Evolutionary conservation across 306 rosid genomes (phyloP), one percentile per base, ranked within the genome.

Genomic region (Sesbania bispinosa): DNA sequence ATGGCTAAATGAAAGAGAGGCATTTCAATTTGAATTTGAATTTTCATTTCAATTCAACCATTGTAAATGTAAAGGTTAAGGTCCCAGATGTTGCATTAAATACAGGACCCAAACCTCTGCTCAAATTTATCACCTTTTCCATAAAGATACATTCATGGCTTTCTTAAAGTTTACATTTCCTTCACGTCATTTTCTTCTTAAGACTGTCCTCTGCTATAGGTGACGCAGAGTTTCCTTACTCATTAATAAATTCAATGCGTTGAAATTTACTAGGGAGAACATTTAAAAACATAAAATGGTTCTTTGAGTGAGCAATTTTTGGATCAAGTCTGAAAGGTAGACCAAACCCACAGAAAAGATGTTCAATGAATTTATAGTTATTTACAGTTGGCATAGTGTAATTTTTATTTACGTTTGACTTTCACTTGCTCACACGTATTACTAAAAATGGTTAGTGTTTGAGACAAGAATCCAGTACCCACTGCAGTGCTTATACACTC

Each of bases 11-110:
- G 13, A 4, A 14, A 6, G 20, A 42, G 24, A 15, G 3, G 48
- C 47, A 55, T 57, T 70, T 43, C 41, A 35, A 71, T 81, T 76
- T 53, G 50, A 66, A 78, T 79, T 80, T 59, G 50, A 65, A 64
- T 27, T 52, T 29, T 15, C 58, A 64, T 79, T 58, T 66, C 75
- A 73, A 33, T 58, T 66, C 75, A 73, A 33, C 65, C 57, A 43
- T 54, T 33, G 33, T 27, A 23, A 0, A 1, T 1, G 9, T 2
- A 0, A 63, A 64, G 29, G 16, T 7, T 46, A 32, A 64, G 50
- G 82, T 45, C 74, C 69, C 66, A 6, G 15, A 38, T 46, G 27
- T 32, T 5, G 71, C 75, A 78, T 66, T 69, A n/a, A 82, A 57
- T 47, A 45, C 20, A 33, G 9, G 19, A 23, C 62, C 75, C 60